Conservation (phyloP, 257 asterid genomes). For the Leptodermis oblonga region DNA sequence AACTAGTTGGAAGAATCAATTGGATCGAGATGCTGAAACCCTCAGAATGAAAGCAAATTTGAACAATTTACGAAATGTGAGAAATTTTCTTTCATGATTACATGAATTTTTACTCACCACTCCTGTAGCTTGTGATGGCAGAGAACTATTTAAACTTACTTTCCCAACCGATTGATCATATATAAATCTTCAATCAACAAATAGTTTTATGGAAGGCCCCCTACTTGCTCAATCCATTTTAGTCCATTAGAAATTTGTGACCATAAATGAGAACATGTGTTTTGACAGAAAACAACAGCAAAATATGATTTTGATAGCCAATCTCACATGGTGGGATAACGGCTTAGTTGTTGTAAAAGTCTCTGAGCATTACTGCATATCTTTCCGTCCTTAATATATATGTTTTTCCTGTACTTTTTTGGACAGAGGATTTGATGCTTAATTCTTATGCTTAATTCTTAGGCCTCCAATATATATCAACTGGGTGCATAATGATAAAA, state of each 20-base stretch:
- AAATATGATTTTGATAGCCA: neutral
- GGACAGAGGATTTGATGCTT: neutral
- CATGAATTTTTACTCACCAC: neutral
- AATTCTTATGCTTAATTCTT: neutral
- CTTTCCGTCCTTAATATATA: neutral
- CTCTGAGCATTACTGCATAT: neutral
- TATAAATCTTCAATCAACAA: neutral
- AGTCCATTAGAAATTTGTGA: neutral
- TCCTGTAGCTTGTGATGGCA: neutral
- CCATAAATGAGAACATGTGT: neutral
- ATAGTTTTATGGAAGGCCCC: neutral
- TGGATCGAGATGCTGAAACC: slow-evolving; percentile 82
- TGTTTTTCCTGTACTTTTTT: neutral
- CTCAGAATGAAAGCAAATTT: slow-evolving; percentile 70
- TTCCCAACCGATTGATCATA: neutral
- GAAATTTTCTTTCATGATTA: slow-evolving; percentile 21
- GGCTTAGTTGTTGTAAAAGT: neutral
- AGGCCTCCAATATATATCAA: neutral
- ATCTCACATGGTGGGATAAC: neutral
- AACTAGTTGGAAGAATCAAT: slow-evolving; percentile 77
- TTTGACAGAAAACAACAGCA: too few species aligned
- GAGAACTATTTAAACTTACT: neutral
- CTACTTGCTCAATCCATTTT: neutral
- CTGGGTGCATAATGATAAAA: neutral
- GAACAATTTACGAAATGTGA: slow-evolving; percentile 67